Percentiles rank a stretch among this genome's conserved stretches.
Conservation (phyloP, 2,329 filamentous ascomycete species). For the Fusarium tuaranense region DNA sequence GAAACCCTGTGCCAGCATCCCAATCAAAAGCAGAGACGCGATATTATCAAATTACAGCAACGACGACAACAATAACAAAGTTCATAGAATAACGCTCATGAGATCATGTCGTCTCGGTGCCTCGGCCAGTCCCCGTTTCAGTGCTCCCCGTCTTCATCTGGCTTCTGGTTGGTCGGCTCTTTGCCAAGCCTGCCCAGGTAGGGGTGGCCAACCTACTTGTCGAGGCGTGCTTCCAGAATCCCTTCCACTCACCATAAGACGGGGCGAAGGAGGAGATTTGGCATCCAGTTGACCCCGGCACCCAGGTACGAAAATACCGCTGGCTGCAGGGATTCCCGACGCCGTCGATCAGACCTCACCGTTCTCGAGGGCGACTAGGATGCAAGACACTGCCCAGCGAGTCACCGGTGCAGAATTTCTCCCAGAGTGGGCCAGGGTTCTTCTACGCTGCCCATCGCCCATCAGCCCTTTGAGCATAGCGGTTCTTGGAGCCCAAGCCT, state of each 20-base stretch:
- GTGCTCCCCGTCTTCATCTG: slow-evolving; percentile 15
- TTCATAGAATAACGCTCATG: slow-evolving; percentile 11
- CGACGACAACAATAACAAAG: slow-evolving; percentile 26
- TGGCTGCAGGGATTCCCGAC: slow-evolving; percentile 33
- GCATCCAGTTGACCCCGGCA: slow-evolving; percentile 13
- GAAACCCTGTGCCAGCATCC: slow-evolving; percentile 2
- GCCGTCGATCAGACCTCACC: slow-evolving; percentile 42
- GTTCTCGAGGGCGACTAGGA: slow-evolving; percentile 36
- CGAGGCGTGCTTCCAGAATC: slow-evolving; percentile 46
- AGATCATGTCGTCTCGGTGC: slow-evolving; percentile 19
- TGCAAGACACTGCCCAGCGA: slow-evolving; percentile 32
- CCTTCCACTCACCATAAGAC: slow-evolving; percentile 18
- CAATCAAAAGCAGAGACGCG: slow-evolving; percentile 8
- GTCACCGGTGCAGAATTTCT: slow-evolving; percentile 26
- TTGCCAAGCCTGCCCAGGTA: slow-evolving; percentile 29
- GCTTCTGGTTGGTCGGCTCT: slow-evolving; percentile 33
- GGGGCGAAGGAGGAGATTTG: slow-evolving; percentile 21
- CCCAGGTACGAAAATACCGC: slow-evolving; percentile 38
- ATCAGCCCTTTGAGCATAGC: slow-evolving; percentile 34
- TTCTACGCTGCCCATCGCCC: slow-evolving; percentile 17
- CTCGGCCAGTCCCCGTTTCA: slow-evolving; percentile 22
- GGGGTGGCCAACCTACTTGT: slow-evolving; percentile 29
- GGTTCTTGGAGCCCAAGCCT: slow-evolving; percentile 34
- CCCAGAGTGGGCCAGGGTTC: slow-evolving; percentile 32
- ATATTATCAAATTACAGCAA: slow-evolving; percentile 18